Evolutionary conservation across 805 yeast genomes (phyloP).

Genomic region (Pichia insulana): DNA sequence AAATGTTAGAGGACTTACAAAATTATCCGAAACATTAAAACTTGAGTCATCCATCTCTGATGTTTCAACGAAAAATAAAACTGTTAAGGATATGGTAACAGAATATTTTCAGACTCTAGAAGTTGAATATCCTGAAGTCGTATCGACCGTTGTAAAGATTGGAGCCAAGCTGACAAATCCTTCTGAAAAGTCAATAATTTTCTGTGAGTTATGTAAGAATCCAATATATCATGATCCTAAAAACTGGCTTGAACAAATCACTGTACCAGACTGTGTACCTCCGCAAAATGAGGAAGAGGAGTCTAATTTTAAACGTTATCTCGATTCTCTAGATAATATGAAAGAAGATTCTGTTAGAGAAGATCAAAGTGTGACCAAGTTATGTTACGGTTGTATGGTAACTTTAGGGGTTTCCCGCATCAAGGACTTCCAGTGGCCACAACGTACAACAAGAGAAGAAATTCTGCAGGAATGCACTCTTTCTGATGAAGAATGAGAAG

Average conservation of each 20-base stretch:
- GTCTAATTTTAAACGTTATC: conserved; percentile 21
- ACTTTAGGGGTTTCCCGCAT: conserved; percentile 38
- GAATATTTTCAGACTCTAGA: conserved; percentile 68
- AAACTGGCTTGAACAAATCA: conserved; percentile 60
- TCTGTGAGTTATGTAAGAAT: conserved; percentile 51
- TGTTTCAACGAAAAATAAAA: conserved; percentile 57
- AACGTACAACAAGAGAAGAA: conserved; percentile 19
- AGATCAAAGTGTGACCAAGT: conserved; percentile 14
- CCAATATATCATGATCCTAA: conserved; percentile 49
- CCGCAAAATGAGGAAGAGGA: conserved; percentile 36
- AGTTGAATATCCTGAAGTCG: conserved; percentile 75
- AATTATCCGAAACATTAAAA: conserved; percentile 19
- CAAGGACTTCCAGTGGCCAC: conserved; percentile 26
- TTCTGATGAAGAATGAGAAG: conserved; percentile 5
- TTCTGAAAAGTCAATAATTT: conserved; percentile 10
- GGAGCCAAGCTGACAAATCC: conserved; percentile 68
- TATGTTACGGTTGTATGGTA: conserved; percentile 75
- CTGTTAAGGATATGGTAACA: conserved; percentile 70
- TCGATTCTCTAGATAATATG: conserved; percentile 6
- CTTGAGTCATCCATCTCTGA: conserved; percentile 8
- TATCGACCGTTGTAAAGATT: conserved; percentile 86
- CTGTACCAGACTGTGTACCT: conserved; percentile 49
- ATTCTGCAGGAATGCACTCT: conserved; percentile 22
- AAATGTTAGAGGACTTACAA: conserved; percentile 32
- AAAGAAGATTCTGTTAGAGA: not conserved